Base-by-base conservation (phyloP, 2,329 filamentous ascomycete species). In the Diplodia sapinea region DNA sequence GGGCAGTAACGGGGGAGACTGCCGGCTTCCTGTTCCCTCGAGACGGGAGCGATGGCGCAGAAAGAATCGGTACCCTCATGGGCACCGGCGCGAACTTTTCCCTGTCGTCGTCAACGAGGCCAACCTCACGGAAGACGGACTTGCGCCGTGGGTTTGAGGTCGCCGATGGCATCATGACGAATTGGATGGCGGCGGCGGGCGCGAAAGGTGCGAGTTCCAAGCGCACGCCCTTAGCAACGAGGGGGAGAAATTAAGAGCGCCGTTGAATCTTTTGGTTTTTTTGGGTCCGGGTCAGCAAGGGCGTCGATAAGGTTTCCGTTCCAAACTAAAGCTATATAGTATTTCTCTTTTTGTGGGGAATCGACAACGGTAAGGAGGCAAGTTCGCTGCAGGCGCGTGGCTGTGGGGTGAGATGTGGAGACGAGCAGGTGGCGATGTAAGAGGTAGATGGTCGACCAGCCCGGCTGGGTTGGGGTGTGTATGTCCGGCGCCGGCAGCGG, bases 121-220 rank as follows among this genome's bases (percentile, higher is more conserved):
- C 66, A 3, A 68, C 66, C 23, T 68, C 66, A 8, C 49, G 29
- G 36, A 68, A 68, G n/a, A 68, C 49, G n/a, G 66, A 68, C 50
- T 64, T 64, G 26, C 66, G 66, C 56, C 56, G 29, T 1, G 66
- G 66, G 20, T 64, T 68, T 11, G 66, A 54, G n/a, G 59, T 68
- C 20, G 50, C 57, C 26, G 66, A 43, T 9, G 66, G 66, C 59
- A 63, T 33, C 66, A 64, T 68, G 4, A 33, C 33, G 33, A 29
- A 29, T 29, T 8, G 38, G 17, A 47, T n/a, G 40, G 40, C 15
- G 40, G 40, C 33, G 7, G 33, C 36, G 36, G 36, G 36, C 43
- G n/a, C n/a, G 17, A 47, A 47, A 47, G 3, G 17, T 47, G 43
- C 43, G 43, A 47, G 9, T 20, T 47, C 43, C 8, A 47, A 9